Conservation (phyloP, 1,139 yeast species). For the Saccharomyces uvarum region DNA sequence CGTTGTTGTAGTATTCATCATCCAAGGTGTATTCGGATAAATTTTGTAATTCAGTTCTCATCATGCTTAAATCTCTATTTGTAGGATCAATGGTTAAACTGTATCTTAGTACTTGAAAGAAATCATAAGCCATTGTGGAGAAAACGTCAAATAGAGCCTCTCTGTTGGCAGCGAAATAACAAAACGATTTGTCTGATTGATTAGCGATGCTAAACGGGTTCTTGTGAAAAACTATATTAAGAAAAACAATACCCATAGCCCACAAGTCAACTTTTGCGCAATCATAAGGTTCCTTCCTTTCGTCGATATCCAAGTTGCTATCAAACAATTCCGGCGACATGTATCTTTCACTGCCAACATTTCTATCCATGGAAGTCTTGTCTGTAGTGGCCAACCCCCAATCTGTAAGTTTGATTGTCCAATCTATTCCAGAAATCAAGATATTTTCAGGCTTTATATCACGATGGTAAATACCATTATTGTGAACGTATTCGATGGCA, state of each 20-base stretch:
- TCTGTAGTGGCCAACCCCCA: slow-evolving; percentile 85
- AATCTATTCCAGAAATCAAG: slow-evolving; percentile 62
- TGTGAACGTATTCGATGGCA: slow-evolving; percentile 73
- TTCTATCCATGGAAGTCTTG: slow-evolving; percentile 63
- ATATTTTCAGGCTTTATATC: slow-evolving; percentile 90
- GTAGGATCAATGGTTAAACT: slow-evolving; percentile 80
- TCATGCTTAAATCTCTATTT: slow-evolving; percentile 59
- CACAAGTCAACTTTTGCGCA: slow-evolving; percentile 87
- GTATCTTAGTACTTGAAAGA: slow-evolving; percentile 72
- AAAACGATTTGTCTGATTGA: slow-evolving; percentile 74
- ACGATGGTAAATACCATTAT: slow-evolving; percentile 67
- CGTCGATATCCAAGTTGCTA: slow-evolving; percentile 31
- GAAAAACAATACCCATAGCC: slow-evolving; percentile 82
- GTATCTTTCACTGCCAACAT: slow-evolving; percentile 88
- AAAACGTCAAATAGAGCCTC: slow-evolving; percentile 90
- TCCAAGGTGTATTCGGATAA: slow-evolving; percentile 75
- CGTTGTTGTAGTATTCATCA: slow-evolving; percentile 50
- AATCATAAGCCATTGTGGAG: slow-evolving; percentile 80
- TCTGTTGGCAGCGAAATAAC: slow-evolving; percentile 79
- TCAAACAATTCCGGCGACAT: slow-evolving; percentile 95
- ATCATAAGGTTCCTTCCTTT: slow-evolving; percentile 55
- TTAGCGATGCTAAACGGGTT: slow-evolving; percentile 85
- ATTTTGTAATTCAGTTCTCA: slow-evolving; percentile 52
- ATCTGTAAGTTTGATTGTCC: slow-evolving; percentile 78
- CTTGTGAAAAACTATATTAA: slow-evolving; percentile 81